These are phyloP conservation scores for Chytriomyces sp. DNA, from an alignment of 192 early-diverging fungal genomes.

Conservation along the genomic window DNA sequence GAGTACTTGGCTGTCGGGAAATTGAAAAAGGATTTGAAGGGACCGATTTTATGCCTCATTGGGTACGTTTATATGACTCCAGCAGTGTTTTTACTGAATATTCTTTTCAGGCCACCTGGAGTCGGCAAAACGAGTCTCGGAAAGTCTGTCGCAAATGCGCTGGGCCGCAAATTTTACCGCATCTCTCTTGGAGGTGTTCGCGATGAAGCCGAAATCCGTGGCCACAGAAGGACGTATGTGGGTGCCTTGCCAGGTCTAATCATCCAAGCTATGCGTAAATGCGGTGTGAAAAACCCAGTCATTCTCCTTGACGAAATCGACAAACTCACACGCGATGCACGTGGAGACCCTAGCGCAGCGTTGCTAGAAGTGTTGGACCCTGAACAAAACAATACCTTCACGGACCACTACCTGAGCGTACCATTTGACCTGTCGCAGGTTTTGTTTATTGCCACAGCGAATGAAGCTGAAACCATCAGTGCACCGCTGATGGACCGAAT, in stretches of 20 bases:
- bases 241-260: slow-evolving; percentile 83
- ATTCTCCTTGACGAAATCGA: slow-evolving; percentile 86
- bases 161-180: slow-evolving; percentile 80
- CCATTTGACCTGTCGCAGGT: slow-evolving; percentile 67
- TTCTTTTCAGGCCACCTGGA: slow-evolving; percentile 39
- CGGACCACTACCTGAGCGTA: slow-evolving; percentile 81
- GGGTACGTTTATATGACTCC: slow-evolving; percentile 43
- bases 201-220: slow-evolving; percentile 88
- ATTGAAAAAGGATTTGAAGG: slow-evolving; percentile 72
- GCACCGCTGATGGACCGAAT: slow-evolving; percentile 82
- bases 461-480: slow-evolving; percentile 76
- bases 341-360: slow-evolving; percentile 82
- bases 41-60: slow-evolving; percentile 77
- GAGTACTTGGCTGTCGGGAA: slow-evolving; percentile 86
- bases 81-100: background rate
- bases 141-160: slow-evolving; percentile 75
- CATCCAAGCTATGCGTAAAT: slow-evolving; percentile 72
- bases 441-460: slow-evolving; percentile 88
- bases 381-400: slow-evolving; percentile 82
- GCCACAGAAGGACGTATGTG: slow-evolving; percentile 86
- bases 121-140: slow-evolving; percentile 88
- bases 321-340: slow-evolving; percentile 72
- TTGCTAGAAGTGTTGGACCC: slow-evolving; percentile 86
- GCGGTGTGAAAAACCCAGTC: slow-evolving; percentile 79
- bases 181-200: slow-evolving; percentile 82